Conservation (phyloP, 148 eudicot genomes). For the Camellia japonica region DNA sequence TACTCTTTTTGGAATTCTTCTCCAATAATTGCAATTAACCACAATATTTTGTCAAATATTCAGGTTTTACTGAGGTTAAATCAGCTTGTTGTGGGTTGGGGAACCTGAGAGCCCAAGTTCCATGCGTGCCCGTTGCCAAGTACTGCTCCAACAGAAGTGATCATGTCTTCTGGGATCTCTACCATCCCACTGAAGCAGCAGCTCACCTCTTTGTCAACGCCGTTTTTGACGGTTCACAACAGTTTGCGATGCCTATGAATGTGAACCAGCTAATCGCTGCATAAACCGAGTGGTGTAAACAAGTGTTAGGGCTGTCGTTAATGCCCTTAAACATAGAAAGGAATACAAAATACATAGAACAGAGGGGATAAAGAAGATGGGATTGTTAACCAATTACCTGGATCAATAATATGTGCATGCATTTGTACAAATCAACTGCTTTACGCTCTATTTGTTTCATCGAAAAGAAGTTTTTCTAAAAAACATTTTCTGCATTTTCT, state of each 20-base stretch:
- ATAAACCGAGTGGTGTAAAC: neutral
- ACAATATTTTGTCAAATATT: no score
- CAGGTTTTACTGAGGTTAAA: conserved; percentile 70
- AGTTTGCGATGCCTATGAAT: conserved; percentile 45
- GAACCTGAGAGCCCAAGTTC: conserved; percentile 41
- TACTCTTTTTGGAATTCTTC: no score
- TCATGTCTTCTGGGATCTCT: conserved; percentile 76
- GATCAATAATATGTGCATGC: neutral
- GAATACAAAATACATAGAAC: neutral
- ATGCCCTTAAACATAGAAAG: neutral
- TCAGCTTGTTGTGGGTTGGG: conserved; percentile 88
- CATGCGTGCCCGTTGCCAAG: conserved; percentile 57
- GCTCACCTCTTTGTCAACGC: conserved; percentile 38
- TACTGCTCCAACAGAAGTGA: conserved; percentile 56
- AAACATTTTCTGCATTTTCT: no score
- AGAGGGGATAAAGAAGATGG: neutral
- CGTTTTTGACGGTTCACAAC: conserved; percentile 40
- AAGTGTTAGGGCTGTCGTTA: neutral
- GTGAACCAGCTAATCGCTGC: conserved; percentile 44
- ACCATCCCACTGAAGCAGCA: conserved; percentile 72
- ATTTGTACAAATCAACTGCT: neutral
- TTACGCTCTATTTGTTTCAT: neutral
- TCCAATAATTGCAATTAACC: neutral
- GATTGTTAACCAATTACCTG: neutral
- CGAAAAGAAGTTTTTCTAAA: no score